A percentile compares a stretch with the other conserved stretches of the same genome.
phyloP scores from a whole-genome alignment of 495 filamentous ascomycete genomes.

The Amphirosellinia nigrospora region DNA sequence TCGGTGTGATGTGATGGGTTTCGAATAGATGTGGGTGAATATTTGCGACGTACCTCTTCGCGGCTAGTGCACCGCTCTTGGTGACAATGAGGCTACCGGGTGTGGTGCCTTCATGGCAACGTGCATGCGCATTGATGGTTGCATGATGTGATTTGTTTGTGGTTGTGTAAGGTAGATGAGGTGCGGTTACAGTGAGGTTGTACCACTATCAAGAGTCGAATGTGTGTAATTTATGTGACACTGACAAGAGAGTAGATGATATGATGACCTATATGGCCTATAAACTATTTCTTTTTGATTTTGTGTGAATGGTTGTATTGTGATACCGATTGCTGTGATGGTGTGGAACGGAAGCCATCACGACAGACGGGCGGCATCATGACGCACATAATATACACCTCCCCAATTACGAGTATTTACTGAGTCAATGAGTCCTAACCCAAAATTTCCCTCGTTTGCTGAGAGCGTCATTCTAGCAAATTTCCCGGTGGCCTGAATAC shows the following conservation, averaged over 20 bases:
- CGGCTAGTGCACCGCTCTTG: slow-evolving; percentile 32
- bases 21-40: not conserved
- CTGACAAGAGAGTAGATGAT: not conserved
- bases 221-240: slow-evolving; percentile 3
- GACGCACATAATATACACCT: slow-evolving; percentile 18
- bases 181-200: not conserved
- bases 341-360: slow-evolving; percentile 18
- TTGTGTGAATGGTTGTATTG: slow-evolving; percentile 1
- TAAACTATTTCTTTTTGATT: slow-evolving; percentile 1
- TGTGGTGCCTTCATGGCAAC: slow-evolving; percentile 3
- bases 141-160: slow-evolving; percentile 17
- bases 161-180: not conserved
- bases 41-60: slow-evolving; percentile 22
- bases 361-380: not conserved
- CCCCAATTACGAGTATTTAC: not conserved
- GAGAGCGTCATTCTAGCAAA: not conserved
- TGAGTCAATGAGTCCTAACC: not conserved
- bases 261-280: not conserved
- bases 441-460: not conserved
- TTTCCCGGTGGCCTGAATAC: slow-evolving; percentile 4
- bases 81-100: not conserved
- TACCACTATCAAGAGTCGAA: not conserved
- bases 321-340: not conserved
- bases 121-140: slow-evolving; percentile 23
- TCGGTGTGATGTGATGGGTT: not conserved